Conservation (phyloP, 768 basidiomycete genomes). For the Agrocybe praecox region DNA sequence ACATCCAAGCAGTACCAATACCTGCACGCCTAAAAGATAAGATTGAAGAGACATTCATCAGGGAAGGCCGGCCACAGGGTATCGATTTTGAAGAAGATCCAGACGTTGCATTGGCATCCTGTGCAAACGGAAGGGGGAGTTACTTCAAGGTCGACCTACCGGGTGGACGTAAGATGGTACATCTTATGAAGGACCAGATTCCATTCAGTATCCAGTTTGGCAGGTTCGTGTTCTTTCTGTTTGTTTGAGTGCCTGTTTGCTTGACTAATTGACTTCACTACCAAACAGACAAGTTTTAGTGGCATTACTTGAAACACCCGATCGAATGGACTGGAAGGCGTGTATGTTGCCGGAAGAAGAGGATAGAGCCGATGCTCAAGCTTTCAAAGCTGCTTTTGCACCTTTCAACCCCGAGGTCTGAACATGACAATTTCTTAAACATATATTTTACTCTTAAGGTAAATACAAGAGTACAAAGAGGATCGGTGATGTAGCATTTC, state of each 20-base stretch:
- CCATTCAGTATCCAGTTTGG: slow-evolving; percentile 94
- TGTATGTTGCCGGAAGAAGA: slow-evolving; percentile 84
- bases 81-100: slow-evolving; percentile 78
- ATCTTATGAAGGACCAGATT: slow-evolving; percentile 75
- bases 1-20: slow-evolving; percentile 85
- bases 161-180: slow-evolving; percentile 81
- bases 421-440: neutral
- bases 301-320: slow-evolving; percentile 69
- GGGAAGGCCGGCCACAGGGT: slow-evolving; percentile 66
- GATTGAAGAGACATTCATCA: slow-evolving; percentile 71
- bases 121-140: slow-evolving; percentile 58
- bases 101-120: slow-evolving; percentile 58
- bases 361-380: slow-evolving; percentile 79
- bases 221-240: slow-evolving; percentile 57
- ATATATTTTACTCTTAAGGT: neutral
- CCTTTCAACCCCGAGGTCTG: slow-evolving; percentile 60
- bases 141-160: slow-evolving; percentile 95
- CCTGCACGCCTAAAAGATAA: slow-evolving; percentile 62
- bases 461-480: neutral
- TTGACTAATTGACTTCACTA: neutral
- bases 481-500: neutral
- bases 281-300: slow-evolving; percentile 75
- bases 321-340: slow-evolving; percentile 90
- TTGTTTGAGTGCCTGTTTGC: neutral
- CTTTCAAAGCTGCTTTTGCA: slow-evolving; percentile 84